A percentile compares a stretch with the other conserved stretches of the same genome.
These are phyloP conservation scores for Blumeria hordei DNA, from an alignment of 2,329 filamentous ascomycete species.

Conservation along the genomic window DNA sequence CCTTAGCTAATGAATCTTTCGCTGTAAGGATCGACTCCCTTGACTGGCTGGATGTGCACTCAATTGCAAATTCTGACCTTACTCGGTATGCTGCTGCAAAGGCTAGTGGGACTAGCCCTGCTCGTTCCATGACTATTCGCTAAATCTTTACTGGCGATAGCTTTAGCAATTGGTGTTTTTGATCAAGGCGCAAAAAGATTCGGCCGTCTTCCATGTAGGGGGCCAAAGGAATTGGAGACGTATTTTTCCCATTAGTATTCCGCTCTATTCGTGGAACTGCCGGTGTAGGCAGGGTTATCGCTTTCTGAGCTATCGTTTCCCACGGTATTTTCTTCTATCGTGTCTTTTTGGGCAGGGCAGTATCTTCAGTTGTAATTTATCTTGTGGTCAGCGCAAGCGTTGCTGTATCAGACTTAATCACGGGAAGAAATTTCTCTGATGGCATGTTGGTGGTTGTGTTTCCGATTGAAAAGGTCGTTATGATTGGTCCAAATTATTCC, in stretches of 20 bases:
- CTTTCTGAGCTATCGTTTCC: not conserved
- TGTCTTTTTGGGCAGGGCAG: not conserved
- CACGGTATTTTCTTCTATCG: not conserved
- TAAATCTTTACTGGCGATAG: not conserved
- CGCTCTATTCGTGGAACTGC: not conserved
- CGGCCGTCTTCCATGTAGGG: not conserved
- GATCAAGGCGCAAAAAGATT: not conserved
- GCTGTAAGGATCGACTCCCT: not conserved
- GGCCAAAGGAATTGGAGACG: not conserved
- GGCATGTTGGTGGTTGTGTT: no score
- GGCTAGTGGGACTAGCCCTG: not conserved
- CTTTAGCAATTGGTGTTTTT: not conserved
- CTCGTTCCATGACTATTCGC: not conserved
- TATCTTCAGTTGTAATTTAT: not conserved
- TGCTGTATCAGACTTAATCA: no score
- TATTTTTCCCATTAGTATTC: not conserved
- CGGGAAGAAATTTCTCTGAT: no score
- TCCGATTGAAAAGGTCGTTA: not conserved
- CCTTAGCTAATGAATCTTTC: not conserved
- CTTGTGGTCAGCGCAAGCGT: not conserved
- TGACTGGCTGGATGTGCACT: not conserved
- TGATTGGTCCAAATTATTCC: not conserved
- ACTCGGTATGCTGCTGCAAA: not conserved
- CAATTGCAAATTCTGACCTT: not conserved
- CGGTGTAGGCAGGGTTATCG: not conserved